A percentile compares a stretch with the other conserved stretches of the same genome.
Evolutionary conservation across 129 eudicot genomes (phyloP).

Genomic region (Tagetes patula): DNA sequence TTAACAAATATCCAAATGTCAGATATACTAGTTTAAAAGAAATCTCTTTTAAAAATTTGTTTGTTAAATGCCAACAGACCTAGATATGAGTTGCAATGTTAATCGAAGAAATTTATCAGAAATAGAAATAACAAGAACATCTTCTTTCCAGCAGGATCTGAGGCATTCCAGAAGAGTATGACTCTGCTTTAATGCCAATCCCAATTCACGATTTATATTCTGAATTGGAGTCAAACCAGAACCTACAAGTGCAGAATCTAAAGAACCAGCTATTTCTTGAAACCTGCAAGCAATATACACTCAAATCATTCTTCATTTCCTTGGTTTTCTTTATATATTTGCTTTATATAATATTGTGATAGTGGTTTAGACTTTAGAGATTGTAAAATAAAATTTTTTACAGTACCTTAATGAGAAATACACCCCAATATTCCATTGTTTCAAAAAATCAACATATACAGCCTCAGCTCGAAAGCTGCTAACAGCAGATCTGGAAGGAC

Average conservation of each 20-base stretch:
- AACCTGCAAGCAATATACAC: constrained; percentile 55
- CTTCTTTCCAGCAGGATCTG: constrained; percentile 93
- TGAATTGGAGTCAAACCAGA: constrained; percentile 52
- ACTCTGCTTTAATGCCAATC: constrained; percentile 71
- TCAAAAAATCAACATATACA: constrained; percentile 82
- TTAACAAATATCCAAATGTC: constrained; percentile 5
- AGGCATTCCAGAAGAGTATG: constrained; percentile 77
- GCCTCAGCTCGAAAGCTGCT: constrained; percentile 78
- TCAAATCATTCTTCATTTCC: constrained; percentile 14
- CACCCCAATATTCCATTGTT: constrained; percentile 95
- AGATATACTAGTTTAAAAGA: background rate
- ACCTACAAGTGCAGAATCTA: constrained; percentile 76
- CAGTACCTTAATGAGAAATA: constrained; percentile 89
- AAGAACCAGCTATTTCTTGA: constrained; percentile 93
- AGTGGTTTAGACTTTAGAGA: constrained; percentile 3
- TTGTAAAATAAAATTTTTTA: background rate
- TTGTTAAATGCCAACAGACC: constrained; percentile 43
- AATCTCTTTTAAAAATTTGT: background rate
- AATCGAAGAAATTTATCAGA: constrained; percentile 94
- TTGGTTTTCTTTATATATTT: background rate
- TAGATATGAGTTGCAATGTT: constrained; percentile 83
- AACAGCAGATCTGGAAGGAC: constrained; percentile 76
- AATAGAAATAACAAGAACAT: constrained; percentile 80
- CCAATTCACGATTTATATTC: constrained; percentile 41
- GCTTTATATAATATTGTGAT: background rate